Conservation (phyloP, 768 basidiomycete genomes). For the Pleurotus djamor region DNA sequence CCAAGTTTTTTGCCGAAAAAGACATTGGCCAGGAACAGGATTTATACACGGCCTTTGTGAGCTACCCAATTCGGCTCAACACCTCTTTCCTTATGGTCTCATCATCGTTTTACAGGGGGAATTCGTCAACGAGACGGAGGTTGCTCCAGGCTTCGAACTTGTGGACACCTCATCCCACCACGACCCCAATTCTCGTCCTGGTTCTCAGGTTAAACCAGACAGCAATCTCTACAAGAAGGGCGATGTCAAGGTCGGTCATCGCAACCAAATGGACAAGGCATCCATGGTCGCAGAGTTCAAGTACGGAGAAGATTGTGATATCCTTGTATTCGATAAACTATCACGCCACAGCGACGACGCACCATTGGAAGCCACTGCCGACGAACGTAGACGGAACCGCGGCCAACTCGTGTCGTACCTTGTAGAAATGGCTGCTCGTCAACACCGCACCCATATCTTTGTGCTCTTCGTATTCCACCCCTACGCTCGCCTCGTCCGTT, state of each 20-base stretch:
- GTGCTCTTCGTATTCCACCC: conserved; percentile 20
- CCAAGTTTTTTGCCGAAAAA: no score
- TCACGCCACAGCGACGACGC: neutral
- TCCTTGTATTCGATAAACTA: neutral
- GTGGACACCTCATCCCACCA: no score
- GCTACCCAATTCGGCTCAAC: no score
- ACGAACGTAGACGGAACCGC: conserved; percentile 1
- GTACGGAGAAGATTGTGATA: neutral
- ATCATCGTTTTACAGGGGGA: no score
- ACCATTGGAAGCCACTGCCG: neutral
- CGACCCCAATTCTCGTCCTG: no score
- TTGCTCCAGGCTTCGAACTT: no score
- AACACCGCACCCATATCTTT: conserved; percentile 23
- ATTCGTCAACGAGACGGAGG: no score
- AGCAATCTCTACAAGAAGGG: neutral
- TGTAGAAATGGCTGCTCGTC: conserved; percentile 16
- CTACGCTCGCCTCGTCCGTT: conserved; percentile 23
- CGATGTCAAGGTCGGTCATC: neutral
- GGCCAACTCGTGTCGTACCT: conserved; percentile 21
- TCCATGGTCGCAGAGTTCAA: neutral
- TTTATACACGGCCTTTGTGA: no score
- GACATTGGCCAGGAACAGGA: no score
- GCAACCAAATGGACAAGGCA: no score
- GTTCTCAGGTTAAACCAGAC: no score
- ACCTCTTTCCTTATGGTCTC: no score